Percentiles rank a stretch among this genome's conserved stretches.
Evolutionary conservation across 2,329 filamentous ascomycete species (phyloP).

Genomic region (Ustulina deusta): DNA sequence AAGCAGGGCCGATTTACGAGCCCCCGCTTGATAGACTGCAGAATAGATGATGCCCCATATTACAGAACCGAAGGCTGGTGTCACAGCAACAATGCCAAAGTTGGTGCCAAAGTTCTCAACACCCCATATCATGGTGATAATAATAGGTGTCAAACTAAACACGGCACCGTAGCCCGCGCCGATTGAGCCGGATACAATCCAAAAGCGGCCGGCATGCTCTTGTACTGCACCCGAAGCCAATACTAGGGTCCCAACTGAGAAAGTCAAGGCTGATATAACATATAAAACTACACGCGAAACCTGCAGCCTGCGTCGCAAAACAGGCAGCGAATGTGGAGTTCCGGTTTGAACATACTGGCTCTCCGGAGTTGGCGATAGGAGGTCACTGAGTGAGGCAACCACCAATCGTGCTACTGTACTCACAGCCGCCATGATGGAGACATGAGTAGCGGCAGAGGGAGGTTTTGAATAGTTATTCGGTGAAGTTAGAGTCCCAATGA

Average conservation of each 20-base stretch:
- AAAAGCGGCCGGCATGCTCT: slow-evolving; percentile 81
- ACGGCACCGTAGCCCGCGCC: slow-evolving; percentile 93
- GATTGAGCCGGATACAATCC: slow-evolving; percentile 84
- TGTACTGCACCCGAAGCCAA: slow-evolving; percentile 83
- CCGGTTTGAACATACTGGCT: slow-evolving; percentile 67
- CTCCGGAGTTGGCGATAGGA: slow-evolving; percentile 78
- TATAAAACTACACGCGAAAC: slow-evolving; percentile 86
- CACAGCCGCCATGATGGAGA: slow-evolving; percentile 90
- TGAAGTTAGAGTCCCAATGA: slow-evolving; percentile 85
- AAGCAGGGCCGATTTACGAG: slow-evolving; percentile 56
- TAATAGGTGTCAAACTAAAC: slow-evolving; percentile 89
- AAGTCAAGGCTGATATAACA: slow-evolving; percentile 77
- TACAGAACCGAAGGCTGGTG: slow-evolving; percentile 87
- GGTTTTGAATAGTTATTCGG: slow-evolving; percentile 60
- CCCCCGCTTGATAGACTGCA: slow-evolving; percentile 78
- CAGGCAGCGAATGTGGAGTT: slow-evolving; percentile 48
- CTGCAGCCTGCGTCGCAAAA: slow-evolving; percentile 59
- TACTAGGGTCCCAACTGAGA: slow-evolving; percentile 80
- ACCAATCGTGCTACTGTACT: slow-evolving; percentile 92
- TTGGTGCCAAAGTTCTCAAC: slow-evolving; percentile 99
- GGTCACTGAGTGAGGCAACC: slow-evolving; percentile 88
- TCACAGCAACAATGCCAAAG: slow-evolving; percentile 94
- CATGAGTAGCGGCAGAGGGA: slow-evolving; percentile 83
- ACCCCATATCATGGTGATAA: slow-evolving; percentile 97
- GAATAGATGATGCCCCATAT: slow-evolving; percentile 94